Base-by-base conservation (phyloP, 345 rosid genomes). In the Eucalyptus grandis region DNA sequence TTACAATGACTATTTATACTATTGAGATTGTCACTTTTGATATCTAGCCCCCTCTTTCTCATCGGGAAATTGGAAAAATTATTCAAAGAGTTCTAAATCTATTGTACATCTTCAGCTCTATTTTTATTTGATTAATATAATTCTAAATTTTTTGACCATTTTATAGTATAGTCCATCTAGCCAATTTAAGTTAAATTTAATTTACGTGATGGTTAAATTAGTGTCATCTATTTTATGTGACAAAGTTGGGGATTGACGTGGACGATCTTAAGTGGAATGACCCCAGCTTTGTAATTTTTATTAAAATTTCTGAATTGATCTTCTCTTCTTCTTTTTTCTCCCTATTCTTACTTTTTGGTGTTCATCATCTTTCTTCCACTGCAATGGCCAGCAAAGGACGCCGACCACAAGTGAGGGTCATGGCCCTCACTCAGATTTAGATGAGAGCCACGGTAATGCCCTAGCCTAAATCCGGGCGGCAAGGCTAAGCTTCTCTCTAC, bases 171-270 rank as follows among this genome's bases (percentile, higher is more conserved):
- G 3, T 72, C 13, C 24, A 34, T 69, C 4, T 3, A 4, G 24
- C 12, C 3, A 69, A 69, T 31, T 69, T 34, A 69, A 5, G 7
- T 9, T 4, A 17, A 3, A 16, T 31, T 9, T 34, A 2, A 15
- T 11, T 65, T 2, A 65, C 4, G 4, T 65, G 6, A n/a, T 8
- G 19, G 5, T 65, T n/a, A 6, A 65, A n/a, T n/a, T 14, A 65
- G 21, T 7, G 3, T 65, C 3, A 1, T 9, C 6, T 26, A 11
- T 60, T 27, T 27, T 60, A 60, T 27, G 7, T 60, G 31, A 60
- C 1, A 60, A 0, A 12, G 14, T 27, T 26, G 14, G 31, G 14
- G 3, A 3, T 5, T 26, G 14, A 11, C 14, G 1, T 60, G 31
- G 8, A 60, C 15, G 14, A 11, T 26, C 67, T 60, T 26, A 60